Evolutionary conservation across 2,329 filamentous ascomycete genomes (phyloP), one percentile per base, ranked within the genome.

Genomic region (Claviceps sp.): DNA sequence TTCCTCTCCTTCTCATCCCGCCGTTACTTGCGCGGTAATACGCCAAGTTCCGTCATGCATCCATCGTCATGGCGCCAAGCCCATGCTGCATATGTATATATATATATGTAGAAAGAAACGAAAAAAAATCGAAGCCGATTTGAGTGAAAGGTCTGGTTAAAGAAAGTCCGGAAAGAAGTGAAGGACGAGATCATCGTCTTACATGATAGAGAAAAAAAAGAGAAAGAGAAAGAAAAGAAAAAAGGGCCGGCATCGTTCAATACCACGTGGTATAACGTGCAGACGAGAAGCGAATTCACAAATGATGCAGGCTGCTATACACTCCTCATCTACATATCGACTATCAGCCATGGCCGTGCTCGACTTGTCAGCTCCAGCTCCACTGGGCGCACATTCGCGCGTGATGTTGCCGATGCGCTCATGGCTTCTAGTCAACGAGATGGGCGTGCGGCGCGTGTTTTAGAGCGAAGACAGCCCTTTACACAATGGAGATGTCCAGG

Each of bases 221-320:
- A 24, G 24, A 60, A 60, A 47, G 19, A 52, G 56, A 41, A 38
- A 44, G n/a, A 53, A 57, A 19, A 61, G 60, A 60, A 24, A 24
- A 54, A 57, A 30, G 60, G 61, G 60, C 50, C 40, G 64, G 61
- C 57, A 63, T 66, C 60, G 62, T 62, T 57, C 62, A 59, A 58
- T 65, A 63, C 59, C 63, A 53, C 57, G 53, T 60, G 56, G 57
- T 62, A 61, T 62, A 66, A 65, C 59, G 59, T 68, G 67, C 64
- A 68, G 57, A 54, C 58, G 58, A 65, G 61, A 66, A 67, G 61
- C 55, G 61, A 64, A 66, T 60, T 51, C 13, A 52, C 24, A 34
- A 30, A 30, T 30, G 7, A 43, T 44, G 46, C 39, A 34, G 30
- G 30, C 38, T 44, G 42, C 13, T 50, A 38, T 48, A 5, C 48